phyloP scores from a whole-genome alignment of 2,329 filamentous ascomycete species.

The Paraconiothyrium brasiliense region DNA sequence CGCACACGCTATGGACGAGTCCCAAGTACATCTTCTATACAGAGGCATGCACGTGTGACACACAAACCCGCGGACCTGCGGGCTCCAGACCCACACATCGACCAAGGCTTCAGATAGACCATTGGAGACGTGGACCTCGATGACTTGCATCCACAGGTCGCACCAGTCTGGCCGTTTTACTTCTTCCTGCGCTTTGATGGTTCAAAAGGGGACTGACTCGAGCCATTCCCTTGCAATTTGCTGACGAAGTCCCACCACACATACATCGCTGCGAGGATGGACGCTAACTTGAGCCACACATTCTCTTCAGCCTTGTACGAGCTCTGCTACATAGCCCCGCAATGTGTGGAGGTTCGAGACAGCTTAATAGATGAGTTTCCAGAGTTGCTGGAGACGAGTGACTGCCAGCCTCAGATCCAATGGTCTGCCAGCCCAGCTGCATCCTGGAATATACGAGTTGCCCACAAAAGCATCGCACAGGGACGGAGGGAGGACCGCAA shows the following conservation, averaged over 20 bases:
- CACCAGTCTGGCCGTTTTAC: no score
- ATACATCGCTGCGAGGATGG: background rate
- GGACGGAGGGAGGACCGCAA: background rate
- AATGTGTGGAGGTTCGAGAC: no score
- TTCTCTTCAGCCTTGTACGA: background rate
- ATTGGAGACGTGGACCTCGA: no score
- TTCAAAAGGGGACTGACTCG: no score
- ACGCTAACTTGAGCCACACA: background rate
- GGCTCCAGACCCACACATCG: no score
- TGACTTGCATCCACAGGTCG: no score
- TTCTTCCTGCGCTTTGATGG: no score
- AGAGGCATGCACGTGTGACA: background rate
- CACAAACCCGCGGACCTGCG: background rate
- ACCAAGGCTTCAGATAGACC: no score
- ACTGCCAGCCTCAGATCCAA: background rate
- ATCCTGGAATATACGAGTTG: background rate
- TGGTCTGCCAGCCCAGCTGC: background rate
- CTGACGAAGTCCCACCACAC: background rate
- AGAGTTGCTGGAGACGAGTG: no score
- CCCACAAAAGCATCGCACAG: background rate
- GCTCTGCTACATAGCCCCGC: background rate
- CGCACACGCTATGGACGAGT: background rate
- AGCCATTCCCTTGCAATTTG: background rate
- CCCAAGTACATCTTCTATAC: no score
- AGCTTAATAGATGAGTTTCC: no score